These are phyloP conservation scores for Fusarium pseudonygamai DNA, from an alignment of 2,329 filamentous ascomycete genomes.

Conservation along the genomic window DNA sequence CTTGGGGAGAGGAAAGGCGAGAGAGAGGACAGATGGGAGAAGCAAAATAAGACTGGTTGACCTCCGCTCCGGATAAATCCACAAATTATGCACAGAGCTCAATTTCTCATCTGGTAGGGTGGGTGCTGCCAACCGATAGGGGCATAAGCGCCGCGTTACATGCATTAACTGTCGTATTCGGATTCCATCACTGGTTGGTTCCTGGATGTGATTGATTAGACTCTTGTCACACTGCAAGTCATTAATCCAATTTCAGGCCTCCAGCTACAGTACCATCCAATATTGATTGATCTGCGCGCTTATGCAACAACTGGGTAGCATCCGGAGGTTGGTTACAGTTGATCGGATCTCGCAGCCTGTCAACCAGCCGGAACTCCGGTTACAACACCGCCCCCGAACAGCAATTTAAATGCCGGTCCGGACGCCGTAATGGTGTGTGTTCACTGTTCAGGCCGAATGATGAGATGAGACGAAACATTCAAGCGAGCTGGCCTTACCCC, in stretches of 20 bases:
- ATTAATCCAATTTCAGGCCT: background rate
- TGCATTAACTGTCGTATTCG: slow-evolving; percentile 28
- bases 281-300: background rate
- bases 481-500: slow-evolving; percentile 6
- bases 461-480: slow-evolving; percentile 4
- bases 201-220: background rate
- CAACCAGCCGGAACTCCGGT: background rate
- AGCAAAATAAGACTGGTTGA: slow-evolving; percentile 32
- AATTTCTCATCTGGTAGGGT: slow-evolving; percentile 39
- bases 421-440: background rate
- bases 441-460: background rate
- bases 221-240: background rate
- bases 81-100: slow-evolving; percentile 41
- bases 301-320: slow-evolving; percentile 15
- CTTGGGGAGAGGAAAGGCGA: slow-evolving; percentile 27
- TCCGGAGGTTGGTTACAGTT: background rate
- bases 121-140: slow-evolving; percentile 17
- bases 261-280: background rate
- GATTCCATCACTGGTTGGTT: background rate
- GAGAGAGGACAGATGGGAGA: slow-evolving; percentile 31
- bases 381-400: background rate
- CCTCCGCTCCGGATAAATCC: slow-evolving; percentile 44
- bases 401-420: slow-evolving; percentile 3
- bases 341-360: background rate
- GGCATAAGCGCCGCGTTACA: slow-evolving; percentile 18